A percentile compares a stretch with the other conserved stretches of the same genome.
Conservation (phyloP, 345 rosid genomes). For the Hevea brasiliensis region DNA sequence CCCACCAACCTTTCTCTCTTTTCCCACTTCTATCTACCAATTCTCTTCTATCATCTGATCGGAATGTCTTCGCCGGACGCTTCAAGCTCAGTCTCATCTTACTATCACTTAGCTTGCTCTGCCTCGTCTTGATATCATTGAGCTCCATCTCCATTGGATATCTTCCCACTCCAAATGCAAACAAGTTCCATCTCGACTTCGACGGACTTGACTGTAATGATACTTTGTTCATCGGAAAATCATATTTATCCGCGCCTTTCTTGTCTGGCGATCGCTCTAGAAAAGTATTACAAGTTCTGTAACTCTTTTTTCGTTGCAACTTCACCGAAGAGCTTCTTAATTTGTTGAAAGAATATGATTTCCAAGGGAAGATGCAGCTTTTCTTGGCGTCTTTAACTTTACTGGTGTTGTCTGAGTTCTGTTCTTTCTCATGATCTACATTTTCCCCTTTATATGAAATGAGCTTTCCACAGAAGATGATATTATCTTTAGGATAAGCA, state of each 20-base stretch:
- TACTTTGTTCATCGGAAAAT: slow-evolving; percentile 19
- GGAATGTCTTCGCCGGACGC: slow-evolving; percentile 4
- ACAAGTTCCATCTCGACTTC: slow-evolving; percentile 44
- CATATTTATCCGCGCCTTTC: slow-evolving; percentile 9
- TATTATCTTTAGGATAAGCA: slow-evolving; percentile 18
- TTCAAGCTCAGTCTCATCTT: slow-evolving; percentile 47
- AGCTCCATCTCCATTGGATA: slow-evolving; percentile 44
- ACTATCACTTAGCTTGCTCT: slow-evolving; percentile 41
- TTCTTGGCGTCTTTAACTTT: slow-evolving; percentile 8
- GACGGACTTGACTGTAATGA: slow-evolving; percentile 8
- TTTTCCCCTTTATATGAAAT: slow-evolving; percentile 31
- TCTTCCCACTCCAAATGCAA: slow-evolving; percentile 48
- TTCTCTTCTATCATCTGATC: not conserved
- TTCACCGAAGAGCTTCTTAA: slow-evolving; percentile 21
- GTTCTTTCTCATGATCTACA: slow-evolving; percentile 2
- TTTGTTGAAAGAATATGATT: slow-evolving; percentile 22
- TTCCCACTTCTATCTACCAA: not conserved
- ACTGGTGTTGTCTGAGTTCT: not conserved
- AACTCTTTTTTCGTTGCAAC: not conserved
- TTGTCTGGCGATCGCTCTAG: not conserved
- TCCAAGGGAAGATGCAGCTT: slow-evolving; percentile 19
- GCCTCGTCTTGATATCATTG: slow-evolving; percentile 52
- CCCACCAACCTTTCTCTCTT: slow-evolving; percentile 37
- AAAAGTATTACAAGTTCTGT: not conserved
- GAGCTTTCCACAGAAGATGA: slow-evolving; percentile 58